A percentile compares a stretch with the other conserved stretches of the same genome.
Conservation (phyloP, 192 early-diverging fungal genomes). For the Coemansia sp. region DNA sequence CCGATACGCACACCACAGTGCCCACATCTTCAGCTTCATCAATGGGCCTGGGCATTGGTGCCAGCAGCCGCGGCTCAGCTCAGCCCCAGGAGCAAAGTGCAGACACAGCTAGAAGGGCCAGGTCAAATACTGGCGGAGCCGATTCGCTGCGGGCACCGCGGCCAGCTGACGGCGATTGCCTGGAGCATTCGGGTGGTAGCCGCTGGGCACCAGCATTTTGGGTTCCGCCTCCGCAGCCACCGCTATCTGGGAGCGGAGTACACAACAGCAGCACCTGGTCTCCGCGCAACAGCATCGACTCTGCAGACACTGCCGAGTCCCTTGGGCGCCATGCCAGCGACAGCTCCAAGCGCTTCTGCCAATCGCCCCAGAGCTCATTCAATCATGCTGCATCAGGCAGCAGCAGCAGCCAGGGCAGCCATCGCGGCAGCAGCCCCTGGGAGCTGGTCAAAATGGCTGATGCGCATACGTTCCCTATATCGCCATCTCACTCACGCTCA, state of each 20-base stretch:
- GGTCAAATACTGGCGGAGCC: no score
- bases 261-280: constrained; percentile 19
- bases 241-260: no score
- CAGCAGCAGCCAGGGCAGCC: not conserved
- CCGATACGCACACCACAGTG: no score
- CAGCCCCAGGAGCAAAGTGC: not conserved
- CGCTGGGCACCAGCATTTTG: constrained; percentile 43
- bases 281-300: constrained; percentile 24
- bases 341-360: no score
- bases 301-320: constrained; percentile 13
- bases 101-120: not conserved
- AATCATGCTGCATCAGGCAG: constrained; percentile 2
- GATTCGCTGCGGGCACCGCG: no score
- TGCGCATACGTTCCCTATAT: constrained; percentile 22
- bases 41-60: not conserved
- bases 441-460: constrained; percentile 37
- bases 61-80: not conserved
- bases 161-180: no score
- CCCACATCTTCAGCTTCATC: not conserved
- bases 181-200: constrained; percentile 1
- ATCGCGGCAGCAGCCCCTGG: constrained; percentile 30
- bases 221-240: constrained; percentile 19
- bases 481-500: constrained; percentile 26
- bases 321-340: constrained; percentile 16
- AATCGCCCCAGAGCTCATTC: no score